A percentile compares a stretch with the other conserved stretches of the same genome.
These are phyloP conservation scores for Penicillium crystallinum DNA, from an alignment of 495 filamentous ascomycete genomes.

Conservation along the genomic window DNA sequence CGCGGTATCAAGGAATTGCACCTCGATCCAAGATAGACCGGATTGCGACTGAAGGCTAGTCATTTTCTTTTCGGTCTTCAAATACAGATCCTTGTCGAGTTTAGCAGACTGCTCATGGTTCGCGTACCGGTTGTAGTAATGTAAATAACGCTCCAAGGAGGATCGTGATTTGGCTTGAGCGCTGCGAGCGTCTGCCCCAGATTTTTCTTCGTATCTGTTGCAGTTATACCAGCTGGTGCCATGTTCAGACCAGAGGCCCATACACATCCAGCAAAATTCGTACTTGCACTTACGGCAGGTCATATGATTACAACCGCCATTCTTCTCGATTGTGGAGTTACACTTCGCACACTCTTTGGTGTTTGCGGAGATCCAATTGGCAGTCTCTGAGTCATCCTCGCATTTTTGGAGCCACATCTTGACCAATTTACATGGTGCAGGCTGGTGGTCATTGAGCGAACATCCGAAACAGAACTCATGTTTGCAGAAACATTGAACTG, in stretches of 20 bases:
- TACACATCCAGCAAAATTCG: constrained; percentile 99
- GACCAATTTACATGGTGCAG: constrained; percentile 83
- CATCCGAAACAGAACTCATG: constrained; percentile 97
- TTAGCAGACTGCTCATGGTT: constrained; percentile 98
- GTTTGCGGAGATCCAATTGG: constrained; percentile 98
- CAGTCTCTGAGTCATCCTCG: constrained; percentile 95
- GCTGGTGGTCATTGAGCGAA: constrained; percentile 84
- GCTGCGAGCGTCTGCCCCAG: constrained; percentile 80
- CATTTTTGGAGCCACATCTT: constrained; percentile 98
- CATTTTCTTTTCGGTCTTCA: constrained; percentile 99
- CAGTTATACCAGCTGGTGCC: constrained; percentile 99
- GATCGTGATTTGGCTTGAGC: constrained; percentile 86
- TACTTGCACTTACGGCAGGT: constrained; percentile 97
- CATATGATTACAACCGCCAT: constrained; percentile 99
- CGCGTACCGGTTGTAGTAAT: constrained; percentile 98
- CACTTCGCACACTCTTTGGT: constrained; percentile 98
- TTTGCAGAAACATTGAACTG: constrained; percentile 76
- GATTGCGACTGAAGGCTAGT: constrained; percentile 86
- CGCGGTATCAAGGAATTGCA: constrained; percentile 89
- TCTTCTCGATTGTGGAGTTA: constrained; percentile 96
- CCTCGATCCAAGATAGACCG: constrained; percentile 98
- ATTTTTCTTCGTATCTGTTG: constrained; percentile 94
- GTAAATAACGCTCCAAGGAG: constrained; percentile 86
- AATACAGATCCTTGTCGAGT: constrained; percentile 90
- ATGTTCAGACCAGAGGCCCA: constrained; percentile 97